Evolutionary conservation across 2,329 filamentous ascomycete genomes (phyloP).

Genomic region (Cercospora canescens): DNA sequence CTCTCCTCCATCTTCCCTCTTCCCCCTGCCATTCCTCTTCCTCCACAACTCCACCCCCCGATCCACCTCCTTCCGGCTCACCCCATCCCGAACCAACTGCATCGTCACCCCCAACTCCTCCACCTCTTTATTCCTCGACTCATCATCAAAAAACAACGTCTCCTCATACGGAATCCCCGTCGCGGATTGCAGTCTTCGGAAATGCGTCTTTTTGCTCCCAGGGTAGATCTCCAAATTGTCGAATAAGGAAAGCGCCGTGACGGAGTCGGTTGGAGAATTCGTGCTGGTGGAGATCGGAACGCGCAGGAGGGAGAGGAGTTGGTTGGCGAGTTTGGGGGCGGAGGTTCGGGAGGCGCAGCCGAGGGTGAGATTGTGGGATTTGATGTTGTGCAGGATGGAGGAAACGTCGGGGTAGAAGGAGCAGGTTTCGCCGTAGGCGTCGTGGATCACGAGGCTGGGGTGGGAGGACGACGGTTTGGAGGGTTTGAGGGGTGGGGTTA

Average conservation of each 20-base stretch:
- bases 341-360: constrained; percentile 79
- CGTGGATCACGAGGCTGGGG: constrained; percentile 51
- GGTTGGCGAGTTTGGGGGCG: constrained; percentile 75
- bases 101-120: constrained; percentile 79
- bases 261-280: neutral
- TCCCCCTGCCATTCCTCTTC: constrained; percentile 59
- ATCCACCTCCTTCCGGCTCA: constrained; percentile 75
- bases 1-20: constrained; percentile 23
- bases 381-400: constrained; percentile 58
- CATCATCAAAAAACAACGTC: constrained; percentile 96
- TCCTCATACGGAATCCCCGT: constrained; percentile 74
- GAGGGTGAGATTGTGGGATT: constrained; percentile 56
- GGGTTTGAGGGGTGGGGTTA: constrained; percentile 53
- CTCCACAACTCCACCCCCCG: constrained; percentile 80
- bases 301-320: constrained; percentile 76
- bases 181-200: constrained; percentile 68
- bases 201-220: constrained; percentile 81
- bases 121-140: constrained; percentile 82
- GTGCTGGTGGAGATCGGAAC: constrained; percentile 60
- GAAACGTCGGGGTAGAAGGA: constrained; percentile 51
- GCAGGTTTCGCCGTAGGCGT: constrained; percentile 49
- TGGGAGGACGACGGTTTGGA: constrained; percentile 24
- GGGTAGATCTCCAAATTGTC: constrained; percentile 63
- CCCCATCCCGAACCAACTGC: constrained; percentile 76
- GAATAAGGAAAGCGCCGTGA: constrained; percentile 43